A percentile compares a stretch with the other conserved stretches of the same genome.
Conservation (phyloP, 306 rosid genomes). For the Oemleria cerasiformis region DNA sequence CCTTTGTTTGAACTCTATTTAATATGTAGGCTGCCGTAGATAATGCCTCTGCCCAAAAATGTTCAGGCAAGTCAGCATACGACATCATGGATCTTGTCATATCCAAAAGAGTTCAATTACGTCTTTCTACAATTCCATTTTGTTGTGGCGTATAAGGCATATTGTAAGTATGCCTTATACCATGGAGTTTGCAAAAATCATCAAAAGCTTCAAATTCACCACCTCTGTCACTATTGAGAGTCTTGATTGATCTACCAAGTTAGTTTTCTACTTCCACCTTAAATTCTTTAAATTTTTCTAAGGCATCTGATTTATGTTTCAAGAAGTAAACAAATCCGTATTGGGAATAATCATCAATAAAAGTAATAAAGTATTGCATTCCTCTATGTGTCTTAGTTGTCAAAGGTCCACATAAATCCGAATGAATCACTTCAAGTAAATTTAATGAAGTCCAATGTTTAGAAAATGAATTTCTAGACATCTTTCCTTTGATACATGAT, state of each 20-base stretch:
- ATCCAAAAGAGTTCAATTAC: neutral
- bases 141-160: neutral
- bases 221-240: neutral
- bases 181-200: neutral
- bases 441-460: neutral
- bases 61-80: neutral
- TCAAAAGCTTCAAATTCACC: neutral
- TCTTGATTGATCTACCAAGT: neutral
- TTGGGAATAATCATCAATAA: no score
- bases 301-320: no score
- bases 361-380: conserved; percentile 10
- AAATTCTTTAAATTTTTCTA: neutral
- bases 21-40: neutral
- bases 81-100: neutral
- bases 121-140: neutral
- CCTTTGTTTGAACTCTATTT: neutral
- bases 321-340: no score
- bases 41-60: neutral
- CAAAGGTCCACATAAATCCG: neutral
- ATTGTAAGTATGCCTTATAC: neutral
- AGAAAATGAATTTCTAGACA: neutral
- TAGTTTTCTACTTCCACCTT: neutral
- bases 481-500: neutral
- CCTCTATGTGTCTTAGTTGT: neutral
- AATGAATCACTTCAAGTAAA: neutral